phyloP scores from a whole-genome alignment of 495 filamentous ascomycete species.

The Tuber umbilicatum region DNA sequence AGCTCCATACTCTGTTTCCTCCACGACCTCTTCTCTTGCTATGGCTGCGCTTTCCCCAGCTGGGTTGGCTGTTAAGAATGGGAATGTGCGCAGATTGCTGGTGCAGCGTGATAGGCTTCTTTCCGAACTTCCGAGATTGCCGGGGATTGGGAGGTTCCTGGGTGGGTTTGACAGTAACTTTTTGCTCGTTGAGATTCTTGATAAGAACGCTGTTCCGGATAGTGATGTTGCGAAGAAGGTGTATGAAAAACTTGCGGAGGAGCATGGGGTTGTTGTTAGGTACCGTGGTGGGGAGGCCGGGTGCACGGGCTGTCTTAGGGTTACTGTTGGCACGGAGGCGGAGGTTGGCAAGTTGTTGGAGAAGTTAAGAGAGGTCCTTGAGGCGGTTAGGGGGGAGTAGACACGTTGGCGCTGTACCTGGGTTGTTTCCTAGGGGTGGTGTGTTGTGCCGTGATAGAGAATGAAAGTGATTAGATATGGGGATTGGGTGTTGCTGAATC shows the following conservation, averaged over 20 bases:
- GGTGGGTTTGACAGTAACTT: slow-evolving; percentile 84
- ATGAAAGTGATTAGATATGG: not conserved
- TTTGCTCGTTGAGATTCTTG: slow-evolving; percentile 77
- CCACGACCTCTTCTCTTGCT: slow-evolving; percentile 76
- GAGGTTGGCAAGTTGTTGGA: slow-evolving; percentile 73
- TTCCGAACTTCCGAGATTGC: slow-evolving; percentile 62
- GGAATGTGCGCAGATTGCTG: slow-evolving; percentile 60
- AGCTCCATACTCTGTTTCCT: slow-evolving; percentile 90
- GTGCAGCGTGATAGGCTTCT: slow-evolving; percentile 70
- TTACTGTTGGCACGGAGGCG: slow-evolving; percentile 84
- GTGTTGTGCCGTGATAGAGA: not conserved
- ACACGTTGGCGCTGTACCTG: not conserved
- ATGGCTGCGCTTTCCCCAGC: slow-evolving; percentile 57
- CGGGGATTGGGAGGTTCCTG: slow-evolving; percentile 70
- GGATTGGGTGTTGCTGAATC: not conserved
- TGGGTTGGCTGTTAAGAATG: slow-evolving; percentile 64
- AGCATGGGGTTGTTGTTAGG: slow-evolving; percentile 79
- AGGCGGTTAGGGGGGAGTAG: slow-evolving; percentile 47
- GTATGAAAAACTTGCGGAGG: slow-evolving; percentile 80
- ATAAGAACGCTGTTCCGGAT: slow-evolving; percentile 63
- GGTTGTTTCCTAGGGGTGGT: not conserved
- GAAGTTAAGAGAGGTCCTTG: slow-evolving; percentile 58
- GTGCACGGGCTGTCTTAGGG: slow-evolving; percentile 77
- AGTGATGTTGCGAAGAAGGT: slow-evolving; percentile 69
- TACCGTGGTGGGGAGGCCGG: slow-evolving; percentile 89